Base-by-base conservation (phyloP, 2,329 filamentous ascomycete species). In the Xylaria sp. region DNA sequence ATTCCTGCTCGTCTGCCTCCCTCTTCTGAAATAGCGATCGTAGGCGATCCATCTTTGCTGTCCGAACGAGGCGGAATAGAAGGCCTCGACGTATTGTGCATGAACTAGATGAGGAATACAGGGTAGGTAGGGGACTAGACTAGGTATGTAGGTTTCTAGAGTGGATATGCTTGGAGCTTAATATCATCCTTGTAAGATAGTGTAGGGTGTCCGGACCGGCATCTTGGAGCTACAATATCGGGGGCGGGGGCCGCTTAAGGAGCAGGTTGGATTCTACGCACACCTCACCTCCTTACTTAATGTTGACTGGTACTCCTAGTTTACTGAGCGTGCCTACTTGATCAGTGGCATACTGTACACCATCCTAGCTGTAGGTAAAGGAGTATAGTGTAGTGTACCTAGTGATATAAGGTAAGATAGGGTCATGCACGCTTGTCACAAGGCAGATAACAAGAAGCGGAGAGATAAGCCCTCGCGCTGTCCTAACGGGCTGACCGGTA, bases 41-140 rank as follows among this genome's bases (percentile, higher is more conserved):
- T 63, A 84, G 57, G 66, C 81, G 79, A 67, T 84, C 81, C 80
- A 84, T 82, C 52, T 52, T 69, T 20, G 46, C 56, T 43, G 20
- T 58, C 55, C 48, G 43, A 55, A 43, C n/a, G 31, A 62, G 57
- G 15, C 25, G 49, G 46, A 46, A 62, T n/a, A 39, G 41, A 64
- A 20, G 31, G 39, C 25, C 13, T 56, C 33, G 43, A 46, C 43
- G 15, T 52, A 54, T 61, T 64, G 64, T 15, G 43, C 68, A 66
- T 68, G 43, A 59, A 36, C 59, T 31, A 23, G 55, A 46, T 39
- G 25, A 48, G n/a, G 18, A 64, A 23, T 13, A 31, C 25, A 1
- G 23, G 13, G 28, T 33, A 41, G 25, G 13, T n/a, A 39, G 9
- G n/a, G n/a, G 15, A 46, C 10, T 13, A 18, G 48, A 59, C 28